Base-by-base conservation (phyloP, 352 stramenopile genomes). In the Globisporangium nunn region DNA sequence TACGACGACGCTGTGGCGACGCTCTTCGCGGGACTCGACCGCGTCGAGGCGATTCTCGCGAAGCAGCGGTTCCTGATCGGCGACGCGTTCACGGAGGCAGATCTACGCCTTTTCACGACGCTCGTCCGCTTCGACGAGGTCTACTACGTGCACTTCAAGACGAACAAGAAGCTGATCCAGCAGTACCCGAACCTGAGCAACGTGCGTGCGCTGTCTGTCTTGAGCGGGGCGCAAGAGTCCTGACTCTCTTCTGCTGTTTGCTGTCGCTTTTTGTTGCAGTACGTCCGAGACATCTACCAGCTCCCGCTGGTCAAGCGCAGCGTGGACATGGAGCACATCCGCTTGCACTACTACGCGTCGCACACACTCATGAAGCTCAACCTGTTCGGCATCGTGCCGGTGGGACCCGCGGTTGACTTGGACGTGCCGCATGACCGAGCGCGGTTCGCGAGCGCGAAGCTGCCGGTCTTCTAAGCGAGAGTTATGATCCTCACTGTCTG, bases 311-410 rank as follows among this genome's bases (percentile, higher is more conserved):
- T 98, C 50, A 68, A 78, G 45, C 79, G 83, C 46, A 88, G 87
- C n/a, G 79, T 98, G 35, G 87, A 98, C 68, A 98, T 99, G 85
- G 72, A 97, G 49, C 94, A 99, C 63, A 98, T 98, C 72, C 98
- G 98, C 74, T 71, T 86, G 29, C 95, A 99, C 75, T 99, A 98
- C 75, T 98, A 96, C 68, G 88, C 78, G 29, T 97, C 83, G n/a
- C 95, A 99, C 74, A 91, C 88, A 39, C 74, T 45, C 40, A 18
- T 45, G 40, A 45, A 89, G 50, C 77, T 98, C 28, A 98, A 99
- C 75, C 63, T 79, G 40, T 98, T 88, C 52, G 91, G 87, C 46
- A 97, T 99, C 64, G 75, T 98, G 46, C 93, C 96, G 0, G 74
- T 75, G 50, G 91, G 93, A 17, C 74, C 77, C 1, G 69, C 85